Evolutionary conservation across 768 basidiomycete species (phyloP).

Genomic region (Psilocybe cyanescens): DNA sequence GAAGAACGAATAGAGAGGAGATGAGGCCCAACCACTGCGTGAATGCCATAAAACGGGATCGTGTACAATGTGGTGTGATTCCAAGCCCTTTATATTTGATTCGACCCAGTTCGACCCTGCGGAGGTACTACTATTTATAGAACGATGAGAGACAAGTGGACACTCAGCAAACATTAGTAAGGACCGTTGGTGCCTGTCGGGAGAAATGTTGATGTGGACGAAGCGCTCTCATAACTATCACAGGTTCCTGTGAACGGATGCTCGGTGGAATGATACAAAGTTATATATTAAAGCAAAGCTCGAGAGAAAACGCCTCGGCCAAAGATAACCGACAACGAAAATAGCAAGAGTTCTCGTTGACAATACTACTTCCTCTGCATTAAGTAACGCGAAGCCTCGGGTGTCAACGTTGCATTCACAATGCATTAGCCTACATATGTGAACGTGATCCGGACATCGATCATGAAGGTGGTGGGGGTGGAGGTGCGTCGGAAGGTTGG

Average conservation of each 20-base stretch:
- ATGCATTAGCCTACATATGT: neutral
- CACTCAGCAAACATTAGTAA: neutral
- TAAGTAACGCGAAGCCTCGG: neutral
- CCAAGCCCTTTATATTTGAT: neutral
- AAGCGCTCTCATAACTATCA: too few species aligned
- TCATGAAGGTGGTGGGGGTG: slow-evolving; percentile 37
- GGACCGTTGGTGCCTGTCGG: too few species aligned
- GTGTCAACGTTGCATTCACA: neutral
- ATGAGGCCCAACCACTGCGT: slow-evolving; percentile 10
- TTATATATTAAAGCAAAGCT: slow-evolving; percentile 21
- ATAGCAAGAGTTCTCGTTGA: neutral
- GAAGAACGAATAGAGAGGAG: slow-evolving; percentile 15
- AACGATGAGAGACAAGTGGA: neutral
- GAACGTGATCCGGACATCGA: neutral
- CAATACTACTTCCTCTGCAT: neutral
- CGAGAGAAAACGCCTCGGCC: slow-evolving; percentile 1
- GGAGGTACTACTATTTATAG: too few species aligned
- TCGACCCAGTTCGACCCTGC: neutral
- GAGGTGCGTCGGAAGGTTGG: slow-evolving; percentile 31
- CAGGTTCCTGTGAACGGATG: neutral
- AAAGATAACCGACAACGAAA: slow-evolving; percentile 14
- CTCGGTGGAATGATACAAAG: neutral
- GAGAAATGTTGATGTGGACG: too few species aligned
- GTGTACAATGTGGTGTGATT: slow-evolving; percentile 1
- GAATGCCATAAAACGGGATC: slow-evolving; percentile 9